phyloP scores from a whole-genome alignment of 2,329 filamentous ascomycete genomes.

The Penicillium sp. region DNA sequence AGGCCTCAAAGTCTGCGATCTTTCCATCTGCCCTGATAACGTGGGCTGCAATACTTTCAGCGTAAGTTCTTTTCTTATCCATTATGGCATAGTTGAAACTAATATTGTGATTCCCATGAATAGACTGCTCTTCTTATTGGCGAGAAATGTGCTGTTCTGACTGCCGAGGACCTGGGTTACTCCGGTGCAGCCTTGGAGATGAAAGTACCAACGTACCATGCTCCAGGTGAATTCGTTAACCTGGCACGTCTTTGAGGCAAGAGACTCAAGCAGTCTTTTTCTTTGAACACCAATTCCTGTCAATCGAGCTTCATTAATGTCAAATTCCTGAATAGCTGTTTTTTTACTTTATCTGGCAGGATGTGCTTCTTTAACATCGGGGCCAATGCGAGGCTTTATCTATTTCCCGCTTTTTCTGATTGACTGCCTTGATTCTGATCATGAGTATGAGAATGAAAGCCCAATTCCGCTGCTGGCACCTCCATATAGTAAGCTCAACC shows the following conservation, averaged over 20 bases:
- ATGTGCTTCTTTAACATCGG: no score
- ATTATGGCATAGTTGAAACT: not conserved
- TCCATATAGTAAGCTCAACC: no score
- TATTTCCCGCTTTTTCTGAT: no score
- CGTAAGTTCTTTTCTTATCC: constrained; percentile 22
- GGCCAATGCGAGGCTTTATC: no score
- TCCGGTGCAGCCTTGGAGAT: constrained; percentile 74
- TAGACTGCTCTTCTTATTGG: constrained; percentile 75
- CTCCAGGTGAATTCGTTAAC: constrained; percentile 45
- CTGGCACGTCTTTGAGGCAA: constrained; percentile 36
- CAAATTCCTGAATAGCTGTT: no score
- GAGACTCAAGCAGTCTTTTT: no score
- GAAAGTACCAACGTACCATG: constrained; percentile 70
- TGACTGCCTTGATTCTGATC: no score
- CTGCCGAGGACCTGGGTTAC: constrained; percentile 75
- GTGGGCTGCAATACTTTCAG: constrained; percentile 70
- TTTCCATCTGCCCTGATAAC: constrained; percentile 78
- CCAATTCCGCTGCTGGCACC: no score
- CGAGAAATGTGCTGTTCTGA: constrained; percentile 72
- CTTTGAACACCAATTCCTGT: no score
- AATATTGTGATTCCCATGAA: not conserved
- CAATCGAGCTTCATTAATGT: no score
- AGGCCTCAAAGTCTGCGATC: constrained; percentile 76
- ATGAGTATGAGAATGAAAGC: not conserved
- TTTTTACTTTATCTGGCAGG: no score